These are phyloP conservation scores for Colletotrichum sp. DNA, from an alignment of 2,329 filamentous ascomycete species.

Conservation along the genomic window DNA sequence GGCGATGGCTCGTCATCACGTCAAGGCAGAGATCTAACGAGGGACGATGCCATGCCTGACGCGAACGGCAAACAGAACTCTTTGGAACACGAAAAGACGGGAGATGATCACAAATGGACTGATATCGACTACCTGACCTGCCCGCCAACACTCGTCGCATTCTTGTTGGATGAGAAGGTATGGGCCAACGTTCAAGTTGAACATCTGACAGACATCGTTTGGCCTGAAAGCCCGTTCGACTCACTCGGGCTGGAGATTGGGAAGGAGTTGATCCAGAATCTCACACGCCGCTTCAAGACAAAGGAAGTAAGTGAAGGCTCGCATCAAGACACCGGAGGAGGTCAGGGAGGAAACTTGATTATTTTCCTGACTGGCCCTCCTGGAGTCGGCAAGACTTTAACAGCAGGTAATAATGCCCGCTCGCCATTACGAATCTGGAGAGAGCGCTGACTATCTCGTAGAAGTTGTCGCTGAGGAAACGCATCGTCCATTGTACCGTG, in stretches of 20 bases:
- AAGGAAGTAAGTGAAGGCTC: neutral
- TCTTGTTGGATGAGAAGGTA: neutral
- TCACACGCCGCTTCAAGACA: neutral
- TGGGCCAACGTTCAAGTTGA: neutral
- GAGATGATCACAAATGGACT: fast-evolving
- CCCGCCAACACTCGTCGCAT: neutral
- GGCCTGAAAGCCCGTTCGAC: neutral
- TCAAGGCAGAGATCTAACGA: fast-evolving
- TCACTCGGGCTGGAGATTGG: neutral
- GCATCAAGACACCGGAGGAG: fast-evolving
- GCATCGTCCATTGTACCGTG: fast-evolving
- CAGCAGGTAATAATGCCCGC: neutral
- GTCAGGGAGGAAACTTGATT: neutral
- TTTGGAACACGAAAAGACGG: fast-evolving
- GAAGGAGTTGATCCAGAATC: neutral
- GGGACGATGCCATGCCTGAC: fast-evolving
- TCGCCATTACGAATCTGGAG: neutral
- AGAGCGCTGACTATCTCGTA: neutral
- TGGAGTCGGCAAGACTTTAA: neutral
- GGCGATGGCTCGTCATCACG: fast-evolving
- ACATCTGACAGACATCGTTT: neutral
- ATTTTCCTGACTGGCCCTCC: neutral
- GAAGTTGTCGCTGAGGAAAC: neutral
- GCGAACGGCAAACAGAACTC: neutral
- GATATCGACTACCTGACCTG: neutral